These are phyloP conservation scores for Solanum clarkiae DNA, from an alignment of 257 asterid species.

Conservation along the genomic window DNA sequence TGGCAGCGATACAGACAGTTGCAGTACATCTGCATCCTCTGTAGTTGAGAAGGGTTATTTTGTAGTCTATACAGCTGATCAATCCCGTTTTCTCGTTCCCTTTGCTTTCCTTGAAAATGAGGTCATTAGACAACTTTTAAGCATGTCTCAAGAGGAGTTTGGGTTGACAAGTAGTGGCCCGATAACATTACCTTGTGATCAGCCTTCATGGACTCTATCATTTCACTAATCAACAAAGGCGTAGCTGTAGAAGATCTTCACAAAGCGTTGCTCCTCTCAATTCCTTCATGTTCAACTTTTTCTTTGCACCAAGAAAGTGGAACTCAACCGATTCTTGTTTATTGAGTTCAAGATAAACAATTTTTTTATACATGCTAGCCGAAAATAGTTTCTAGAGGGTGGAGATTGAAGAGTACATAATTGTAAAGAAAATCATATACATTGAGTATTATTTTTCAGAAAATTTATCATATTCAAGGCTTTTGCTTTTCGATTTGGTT, in stretches of 20 bases:
- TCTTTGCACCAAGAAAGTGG: background rate
- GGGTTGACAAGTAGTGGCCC: background rate
- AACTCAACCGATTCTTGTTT: background rate
- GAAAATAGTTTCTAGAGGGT: background rate
- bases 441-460: background rate
- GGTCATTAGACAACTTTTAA: conserved; percentile 10
- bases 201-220: conserved; percentile 1
- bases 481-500: background rate
- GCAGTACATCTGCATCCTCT: background rate
- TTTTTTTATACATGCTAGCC: background rate
- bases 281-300: background rate
- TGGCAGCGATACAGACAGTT: background rate
- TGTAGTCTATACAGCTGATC: conserved; percentile 15
- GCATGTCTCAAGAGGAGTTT: conserved; percentile 18
- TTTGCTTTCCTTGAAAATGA: conserved; percentile 8
- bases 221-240: conserved; percentile 10
- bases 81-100: conserved; percentile 13
- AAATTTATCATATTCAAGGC: background rate
- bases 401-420: background rate
- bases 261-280: conserved; percentile 10
- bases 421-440: background rate
- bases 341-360: background rate
- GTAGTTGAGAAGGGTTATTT: conserved; percentile 23
- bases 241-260: conserved; percentile 9
- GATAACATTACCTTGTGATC: conserved; percentile 16